Base-by-base conservation (phyloP, 2,329 filamentous ascomycete genomes). In the Fusarium odoratissimum region DNA sequence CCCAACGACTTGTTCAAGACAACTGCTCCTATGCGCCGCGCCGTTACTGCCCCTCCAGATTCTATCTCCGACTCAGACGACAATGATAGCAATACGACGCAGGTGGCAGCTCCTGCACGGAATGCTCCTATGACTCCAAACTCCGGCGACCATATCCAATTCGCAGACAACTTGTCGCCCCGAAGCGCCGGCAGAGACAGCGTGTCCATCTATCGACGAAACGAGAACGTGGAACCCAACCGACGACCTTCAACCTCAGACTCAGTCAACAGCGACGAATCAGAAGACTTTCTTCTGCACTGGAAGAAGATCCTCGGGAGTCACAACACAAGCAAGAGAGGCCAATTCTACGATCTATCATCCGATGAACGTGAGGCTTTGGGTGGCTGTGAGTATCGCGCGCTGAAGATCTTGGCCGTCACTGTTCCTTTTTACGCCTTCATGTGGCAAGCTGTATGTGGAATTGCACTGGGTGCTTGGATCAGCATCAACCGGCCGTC, bases 371-470 rank as follows among this genome's bases (percentile, higher is more conserved):
- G 88, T 40, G 86, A 89, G 58, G 82, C 85, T 33, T 82, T 92
- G 1, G 90, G 91, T 31, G 89, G 90, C 2, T 88, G 86, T 62
- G 91, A 92, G 78, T 91, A 92, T 76, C 86, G 88, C 45, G 90
- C 91, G 21, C 84, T 92, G 25, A 85, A 85, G 52, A 79, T 92
- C 9, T 83, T 93, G 3, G 84, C 88, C 5, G 83, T 88, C 72
- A 77, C 91, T 25, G 89, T 93, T 10, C 89, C 89, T 2, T 68
- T 88, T 10, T 93, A 93, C 76, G 91, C 87, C 31, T 77, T 85
- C 31, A 76, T 86, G 8, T 92, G 88, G 85, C 90, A 92, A 76
- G 62, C 91, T 5, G 78, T 91, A 8, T 88, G 88, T 4, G 85
- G 84, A 68, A 74, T 92, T n/a, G 86, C 86, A 4, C 82, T 92